Percentiles rank a stretch among this genome's conserved stretches.
Evolutionary conservation across 148 eudicot genomes (phyloP).

Genomic region (Nyssa sinensis): DNA sequence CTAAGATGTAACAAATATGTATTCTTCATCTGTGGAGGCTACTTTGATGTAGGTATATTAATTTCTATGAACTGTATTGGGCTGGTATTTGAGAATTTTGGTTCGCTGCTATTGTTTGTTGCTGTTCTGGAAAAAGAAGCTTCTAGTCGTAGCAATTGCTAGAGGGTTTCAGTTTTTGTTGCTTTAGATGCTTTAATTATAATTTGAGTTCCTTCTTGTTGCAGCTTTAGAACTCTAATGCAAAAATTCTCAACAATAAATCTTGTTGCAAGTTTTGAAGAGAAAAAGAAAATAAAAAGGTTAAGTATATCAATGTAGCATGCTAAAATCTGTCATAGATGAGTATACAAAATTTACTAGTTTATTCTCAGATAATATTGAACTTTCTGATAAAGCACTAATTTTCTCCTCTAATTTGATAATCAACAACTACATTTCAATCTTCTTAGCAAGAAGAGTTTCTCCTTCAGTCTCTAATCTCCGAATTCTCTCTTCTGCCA

Average conservation of each 20-base stretch:
- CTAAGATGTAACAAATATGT: conserved; percentile 22
- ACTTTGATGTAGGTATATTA: too few species aligned
- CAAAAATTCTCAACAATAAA: conserved; percentile 48
- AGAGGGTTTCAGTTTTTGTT: too few species aligned
- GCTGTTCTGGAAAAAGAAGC: not conserved
- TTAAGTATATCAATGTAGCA: not conserved
- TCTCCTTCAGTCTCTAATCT: conserved; percentile 65
- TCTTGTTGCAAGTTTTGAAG: conserved; percentile 53
- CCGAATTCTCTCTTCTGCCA: conserved; percentile 71
- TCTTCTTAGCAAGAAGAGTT: conserved; percentile 52
- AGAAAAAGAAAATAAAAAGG: not conserved
- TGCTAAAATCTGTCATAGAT: not conserved
- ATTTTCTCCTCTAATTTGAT: conserved; percentile 53
- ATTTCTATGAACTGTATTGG: not conserved
- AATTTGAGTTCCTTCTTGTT: too few species aligned
- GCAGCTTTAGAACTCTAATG: too few species aligned
- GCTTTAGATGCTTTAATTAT: too few species aligned
- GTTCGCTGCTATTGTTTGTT: conserved; percentile 25
- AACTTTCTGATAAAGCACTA: conserved; percentile 45
- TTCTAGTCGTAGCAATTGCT: not conserved
- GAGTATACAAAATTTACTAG: conserved; percentile 44
- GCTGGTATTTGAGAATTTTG: conserved; percentile 28
- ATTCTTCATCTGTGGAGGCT: not conserved
- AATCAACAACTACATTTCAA: conserved; percentile 48
- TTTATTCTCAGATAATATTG: conserved; percentile 50